Base-by-base conservation (phyloP, 139 green algal genomes). In the Coelastrella sp. region DNA sequence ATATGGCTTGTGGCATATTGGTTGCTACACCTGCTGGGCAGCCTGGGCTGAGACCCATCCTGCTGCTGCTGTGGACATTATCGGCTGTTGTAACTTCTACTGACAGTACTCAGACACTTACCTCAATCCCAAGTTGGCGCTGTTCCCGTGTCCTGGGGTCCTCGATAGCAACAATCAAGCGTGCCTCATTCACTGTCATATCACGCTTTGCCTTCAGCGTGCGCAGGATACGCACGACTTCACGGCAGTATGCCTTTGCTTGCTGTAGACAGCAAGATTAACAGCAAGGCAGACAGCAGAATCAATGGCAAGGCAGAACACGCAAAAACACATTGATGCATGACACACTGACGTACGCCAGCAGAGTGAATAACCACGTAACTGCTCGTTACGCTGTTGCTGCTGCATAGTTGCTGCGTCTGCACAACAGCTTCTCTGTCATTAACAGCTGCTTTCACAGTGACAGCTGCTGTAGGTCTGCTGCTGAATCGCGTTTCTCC, bases 101-200 rank as follows among this genome's bases (percentile, higher is more conserved):
- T 20, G 17, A 10, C 22, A 6, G n/a, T 20, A 54, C 73, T 19
- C 73, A 16, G 54, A 14, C 54, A 23, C 84, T n/a, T 71, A 78
- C 89, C 89, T 92, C 89, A n/a, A 92, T 92, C 74, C 83, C 89
- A 64, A 92, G 58, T 76, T 92, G 79, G 47, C 89, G 68, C 79
- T 76, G n/a, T 65, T 92, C 80, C 7, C 73, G 89, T 16, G 22
- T 92, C 1, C 95, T 91, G 0, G 96, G 96, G 86, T 98, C 96
- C 90, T 99, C 97, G 78, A 99, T 98, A 10, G 92, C 92, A 58
- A 99, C 87, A 47, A 96, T 96, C 59, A 98, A 92, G 91, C 96
- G 96, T 68, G 97, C 87, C 86, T 98, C 97, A 54, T 96, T 96
- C 4, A 98, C 85, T 0, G 86, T 92, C 96, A 99, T 98, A 90